Base-by-base conservation (phyloP, 169 alveolate genomes). In the Amoebophrya sp. region DNA sequence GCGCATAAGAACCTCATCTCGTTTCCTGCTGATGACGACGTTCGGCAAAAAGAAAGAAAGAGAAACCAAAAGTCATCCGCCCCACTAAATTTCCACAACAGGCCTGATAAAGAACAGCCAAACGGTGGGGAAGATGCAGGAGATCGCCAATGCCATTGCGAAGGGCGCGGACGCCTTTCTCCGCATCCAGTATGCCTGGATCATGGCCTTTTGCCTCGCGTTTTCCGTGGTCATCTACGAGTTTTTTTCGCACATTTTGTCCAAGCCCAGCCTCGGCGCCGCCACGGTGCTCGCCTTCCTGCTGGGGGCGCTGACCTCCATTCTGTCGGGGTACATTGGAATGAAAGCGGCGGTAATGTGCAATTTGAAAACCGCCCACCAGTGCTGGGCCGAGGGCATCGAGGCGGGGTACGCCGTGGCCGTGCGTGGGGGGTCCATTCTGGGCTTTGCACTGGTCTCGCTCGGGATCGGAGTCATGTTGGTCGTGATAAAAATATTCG, bases 81-180 rank as follows among this genome's bases (percentile, higher is more conserved):
- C n/a, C n/a, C n/a, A n/a, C n/a, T 47, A 7, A 12, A 47, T 18
- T 47, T 18, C 66, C 18, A 47, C 66, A 47, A 47, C 66, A 47
- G 66, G 66, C 18, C 66, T 47, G 29, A 7, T 47, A 18, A 47
- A 47, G 18, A 47, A 47, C 66, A 47, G 66, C 66, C 66, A 77
- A 39, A 77, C n/a, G 40, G 1, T n/a, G 40, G 89, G 7, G 40
- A 32, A 32, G 40, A 95, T 95, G 97, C 91, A 91, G 77, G 95
- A 93, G 77, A 95, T 96, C n/a, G 95, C 97, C 32, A 39, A 90
- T 39, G 92, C 93, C 93, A 96, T 97, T 92, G 94, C 97, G 18
- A 96, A 96, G 91, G 99, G 99, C 40, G 98, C 99, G 40, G 94
- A 89, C 89, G 97, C 98, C 40, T 97, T 97, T 95, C 95, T 97